Conservation (phyloP, 2,329 filamentous ascomycete species). For the Penicillium digitatum region DNA sequence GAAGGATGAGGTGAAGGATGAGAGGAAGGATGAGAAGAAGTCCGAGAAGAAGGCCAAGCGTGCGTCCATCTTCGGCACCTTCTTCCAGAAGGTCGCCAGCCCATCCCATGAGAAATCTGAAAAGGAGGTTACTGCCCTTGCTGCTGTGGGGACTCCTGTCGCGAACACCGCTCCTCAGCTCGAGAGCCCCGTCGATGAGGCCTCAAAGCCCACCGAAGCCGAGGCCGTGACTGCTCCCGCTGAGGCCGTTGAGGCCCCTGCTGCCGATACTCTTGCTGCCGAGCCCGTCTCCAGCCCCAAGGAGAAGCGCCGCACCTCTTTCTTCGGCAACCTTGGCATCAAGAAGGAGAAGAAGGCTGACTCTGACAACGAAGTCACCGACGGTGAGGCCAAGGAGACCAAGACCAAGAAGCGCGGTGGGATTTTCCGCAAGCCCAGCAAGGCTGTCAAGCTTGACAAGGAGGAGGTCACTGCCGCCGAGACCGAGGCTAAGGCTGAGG, state of each 20-base stretch:
- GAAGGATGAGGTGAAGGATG: too few relatives aligned
- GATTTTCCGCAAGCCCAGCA: slow-evolving; percentile 49
- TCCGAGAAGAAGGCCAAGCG: slow-evolving; percentile 65
- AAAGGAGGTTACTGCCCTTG: slow-evolving; percentile 48
- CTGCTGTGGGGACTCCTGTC: slow-evolving; percentile 43
- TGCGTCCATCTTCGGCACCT: slow-evolving; percentile 75
- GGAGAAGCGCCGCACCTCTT: slow-evolving; percentile 51
- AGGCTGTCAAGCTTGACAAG: slow-evolving; percentile 45
- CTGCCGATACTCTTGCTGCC: slow-evolving; percentile 29
- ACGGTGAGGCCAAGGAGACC: slow-evolving; percentile 41
- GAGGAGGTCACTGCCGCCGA: slow-evolving; percentile 33
- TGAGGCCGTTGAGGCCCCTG: slow-evolving; percentile 33
- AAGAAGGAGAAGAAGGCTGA: slow-evolving; percentile 53
- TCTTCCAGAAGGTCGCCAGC: slow-evolving; percentile 64
- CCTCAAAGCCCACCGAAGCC: slow-evolving; percentile 37
- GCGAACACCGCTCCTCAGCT: slow-evolving; percentile 50
- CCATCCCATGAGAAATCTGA: slow-evolving; percentile 46
- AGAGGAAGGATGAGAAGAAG: slow-evolving; percentile 38
- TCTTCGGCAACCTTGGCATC: slow-evolving; percentile 51
- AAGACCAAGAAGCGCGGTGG: slow-evolving; percentile 47
- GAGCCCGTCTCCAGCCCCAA: slow-evolving; percentile 38
- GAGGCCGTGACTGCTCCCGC: slow-evolving; percentile 45
- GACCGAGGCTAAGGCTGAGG: slow-evolving; percentile 33
- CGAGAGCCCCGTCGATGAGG: slow-evolving; percentile 43
- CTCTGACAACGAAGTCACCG: slow-evolving; percentile 46